Conservation (phyloP, 1,284 basidiomycete genomes). For the Stygiomarasmius scandens region DNA sequence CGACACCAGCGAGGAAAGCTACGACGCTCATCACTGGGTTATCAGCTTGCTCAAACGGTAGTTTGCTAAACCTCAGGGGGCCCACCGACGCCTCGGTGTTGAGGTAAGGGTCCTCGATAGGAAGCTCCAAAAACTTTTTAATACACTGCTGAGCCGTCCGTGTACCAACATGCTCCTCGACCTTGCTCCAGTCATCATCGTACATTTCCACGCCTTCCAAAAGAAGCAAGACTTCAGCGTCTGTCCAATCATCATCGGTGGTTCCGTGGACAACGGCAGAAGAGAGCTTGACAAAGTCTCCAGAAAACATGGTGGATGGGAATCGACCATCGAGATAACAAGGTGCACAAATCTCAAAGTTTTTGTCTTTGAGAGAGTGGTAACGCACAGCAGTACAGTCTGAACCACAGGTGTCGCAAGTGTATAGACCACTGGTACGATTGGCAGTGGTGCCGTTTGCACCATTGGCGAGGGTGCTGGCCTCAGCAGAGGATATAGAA, state of each 20-base stretch:
- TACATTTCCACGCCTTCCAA: constrained; percentile 98
- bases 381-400: constrained; percentile 91
- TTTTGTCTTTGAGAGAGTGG: constrained; percentile 91
- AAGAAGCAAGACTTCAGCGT: constrained; percentile 87
- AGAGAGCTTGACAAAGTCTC: constrained; percentile 93
- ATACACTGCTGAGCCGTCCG: constrained; percentile 94
- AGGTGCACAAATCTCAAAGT: constrained; percentile 85
- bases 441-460: constrained; percentile 52
- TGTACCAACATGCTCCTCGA: constrained; percentile 92
- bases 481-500: constrained; percentile 49
- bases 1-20: constrained; percentile 92
- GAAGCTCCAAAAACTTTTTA: constrained; percentile 92
- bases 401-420: constrained; percentile 93
- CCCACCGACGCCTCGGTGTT: constrained; percentile 78
- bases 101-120: constrained; percentile 94
- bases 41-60: constrained; percentile 94
- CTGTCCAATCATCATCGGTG: constrained; percentile 81
- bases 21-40: constrained; percentile 99
- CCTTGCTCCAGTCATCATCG: constrained; percentile 94
- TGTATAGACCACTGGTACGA: constrained; percentile 51
- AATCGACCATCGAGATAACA: constrained; percentile 98
- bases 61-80: constrained; percentile 74
- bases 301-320: constrained; percentile 94
- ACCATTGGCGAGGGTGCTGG: constrained; percentile 49
- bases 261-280: constrained; percentile 49